A percentile compares a stretch with the other conserved stretches of the same genome.
These are phyloP conservation scores for Teratosphaeria zuluensis DNA, from an alignment of 2,329 filamentous ascomycete genomes.

Conservation along the genomic window DNA sequence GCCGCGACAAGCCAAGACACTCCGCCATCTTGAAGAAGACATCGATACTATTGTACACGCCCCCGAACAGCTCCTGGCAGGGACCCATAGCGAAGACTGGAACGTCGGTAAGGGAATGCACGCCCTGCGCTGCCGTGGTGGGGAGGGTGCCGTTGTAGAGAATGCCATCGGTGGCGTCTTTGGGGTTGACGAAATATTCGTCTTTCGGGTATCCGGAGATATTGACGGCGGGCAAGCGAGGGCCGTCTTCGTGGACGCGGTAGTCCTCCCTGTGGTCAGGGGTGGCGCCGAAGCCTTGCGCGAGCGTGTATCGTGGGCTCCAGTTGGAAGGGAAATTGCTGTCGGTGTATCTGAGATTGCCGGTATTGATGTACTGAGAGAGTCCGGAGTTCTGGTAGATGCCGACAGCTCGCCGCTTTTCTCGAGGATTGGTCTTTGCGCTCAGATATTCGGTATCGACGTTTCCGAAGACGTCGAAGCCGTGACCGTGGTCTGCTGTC, in stretches of 20 bases:
- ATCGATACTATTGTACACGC: constrained; percentile 60
- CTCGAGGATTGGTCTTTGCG: constrained; percentile 54
- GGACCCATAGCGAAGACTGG: constrained; percentile 70
- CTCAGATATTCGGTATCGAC: constrained; percentile 72
- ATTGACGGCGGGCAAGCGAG: constrained; percentile 52
- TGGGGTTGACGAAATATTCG: constrained; percentile 58
- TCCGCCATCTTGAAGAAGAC: constrained; percentile 65
- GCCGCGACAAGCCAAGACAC: constrained; percentile 48
- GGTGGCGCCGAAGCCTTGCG: constrained; percentile 58
- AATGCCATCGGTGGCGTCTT: constrained; percentile 58
- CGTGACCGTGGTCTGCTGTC: constrained; percentile 81
- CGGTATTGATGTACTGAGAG: constrained; percentile 62
- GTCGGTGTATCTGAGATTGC: constrained; percentile 55
- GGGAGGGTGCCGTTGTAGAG: constrained; percentile 67
- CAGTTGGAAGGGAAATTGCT: constrained; percentile 73
- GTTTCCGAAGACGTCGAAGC: constrained; percentile 75
- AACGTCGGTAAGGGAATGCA: constrained; percentile 69
- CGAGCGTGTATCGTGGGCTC: constrained; percentile 75
- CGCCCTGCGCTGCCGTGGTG: constrained; percentile 52
- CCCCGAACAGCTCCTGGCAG: constrained; percentile 66
- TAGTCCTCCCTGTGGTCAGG: constrained; percentile 73
- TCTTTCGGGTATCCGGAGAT: constrained; percentile 36
- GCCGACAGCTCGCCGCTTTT: constrained; percentile 67
- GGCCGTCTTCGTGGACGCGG: constrained; percentile 46
- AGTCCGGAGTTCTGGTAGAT: constrained; percentile 63